Evolutionary conservation across 441 rosid species (phyloP).

Genomic region (Erodium moschatum): DNA sequence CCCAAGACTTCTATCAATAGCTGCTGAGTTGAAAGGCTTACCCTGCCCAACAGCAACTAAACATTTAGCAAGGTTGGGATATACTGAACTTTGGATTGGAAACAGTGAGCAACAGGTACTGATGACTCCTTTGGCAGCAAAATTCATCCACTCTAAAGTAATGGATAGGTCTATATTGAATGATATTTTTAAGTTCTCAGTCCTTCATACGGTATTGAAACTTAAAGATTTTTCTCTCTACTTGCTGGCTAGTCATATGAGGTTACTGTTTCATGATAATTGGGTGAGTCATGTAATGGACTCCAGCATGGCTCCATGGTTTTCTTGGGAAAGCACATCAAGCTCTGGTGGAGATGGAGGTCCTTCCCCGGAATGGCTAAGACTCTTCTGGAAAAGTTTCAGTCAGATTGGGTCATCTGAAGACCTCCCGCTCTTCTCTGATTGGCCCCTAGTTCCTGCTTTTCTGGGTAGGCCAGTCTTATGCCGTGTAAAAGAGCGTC

Average conservation of each 20-base stretch:
- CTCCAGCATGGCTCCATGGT: slow-evolving; percentile 74
- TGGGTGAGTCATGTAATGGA: slow-evolving; percentile 79
- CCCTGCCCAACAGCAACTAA: slow-evolving; percentile 91
- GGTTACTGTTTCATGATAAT: slow-evolving; percentile 59
- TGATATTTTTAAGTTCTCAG: slow-evolving; percentile 51
- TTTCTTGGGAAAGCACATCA: slow-evolving; percentile 77
- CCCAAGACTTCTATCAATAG: slow-evolving; percentile 40
- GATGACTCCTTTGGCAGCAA: slow-evolving; percentile 70
- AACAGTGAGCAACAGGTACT: slow-evolving; percentile 74
- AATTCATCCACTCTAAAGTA: slow-evolving; percentile 73
- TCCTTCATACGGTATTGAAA: slow-evolving; percentile 50
- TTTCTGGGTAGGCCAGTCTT: slow-evolving; percentile 87
- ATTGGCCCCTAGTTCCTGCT: slow-evolving; percentile 97
- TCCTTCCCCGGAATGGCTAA: slow-evolving; percentile 90
- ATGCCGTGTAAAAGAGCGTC: slow-evolving; percentile 78
- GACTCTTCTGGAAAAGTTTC: slow-evolving; percentile 83
- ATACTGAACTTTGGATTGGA: slow-evolving; percentile 80
- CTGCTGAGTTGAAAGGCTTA: slow-evolving; percentile 68
- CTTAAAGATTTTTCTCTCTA: slow-evolving; percentile 65
- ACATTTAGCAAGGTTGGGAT: slow-evolving; percentile 60
- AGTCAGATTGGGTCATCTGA: slow-evolving; percentile 44
- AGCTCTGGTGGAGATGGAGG: slow-evolving; percentile 64
- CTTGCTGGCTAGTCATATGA: slow-evolving; percentile 75
- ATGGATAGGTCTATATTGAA: slow-evolving; percentile 63
- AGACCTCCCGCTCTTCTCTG: slow-evolving; percentile 64